These are phyloP conservation scores for Jamesozyma rosinii DNA, from an alignment of 805 yeast genomes.

Conservation along the genomic window DNA sequence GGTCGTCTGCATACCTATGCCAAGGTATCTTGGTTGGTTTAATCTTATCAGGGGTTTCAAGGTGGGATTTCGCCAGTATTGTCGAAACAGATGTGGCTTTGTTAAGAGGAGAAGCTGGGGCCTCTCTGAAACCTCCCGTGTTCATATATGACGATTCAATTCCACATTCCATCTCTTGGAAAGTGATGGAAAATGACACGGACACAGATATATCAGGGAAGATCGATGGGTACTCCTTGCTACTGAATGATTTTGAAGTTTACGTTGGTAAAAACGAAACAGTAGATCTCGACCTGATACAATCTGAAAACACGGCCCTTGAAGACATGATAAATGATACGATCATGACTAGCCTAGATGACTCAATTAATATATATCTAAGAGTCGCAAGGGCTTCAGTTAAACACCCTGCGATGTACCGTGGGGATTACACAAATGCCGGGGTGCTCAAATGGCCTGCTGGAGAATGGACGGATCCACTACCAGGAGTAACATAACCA, in stretches of 20 bases:
- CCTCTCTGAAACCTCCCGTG: slow-evolving; percentile 40
- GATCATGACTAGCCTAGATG: slow-evolving; percentile 22
- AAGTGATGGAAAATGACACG: slow-evolving; percentile 9
- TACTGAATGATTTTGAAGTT: slow-evolving; percentile 72
- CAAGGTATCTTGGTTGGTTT: slow-evolving; percentile 83
- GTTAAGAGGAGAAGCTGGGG: slow-evolving; percentile 66
- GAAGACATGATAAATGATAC: slow-evolving; percentile 29
- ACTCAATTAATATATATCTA: slow-evolving; percentile 34
- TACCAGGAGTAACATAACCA: slow-evolving; percentile 45
- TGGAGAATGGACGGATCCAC: slow-evolving; percentile 44
- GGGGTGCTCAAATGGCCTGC: slow-evolving; percentile 51
- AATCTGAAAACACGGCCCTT: slow-evolving; percentile 26
- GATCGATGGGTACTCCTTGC: slow-evolving; percentile 48
- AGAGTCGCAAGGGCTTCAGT: slow-evolving; percentile 47
- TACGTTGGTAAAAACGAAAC: slow-evolving; percentile 47
- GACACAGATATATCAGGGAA: slow-evolving; percentile 19
- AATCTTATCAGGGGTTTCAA: slow-evolving; percentile 70
- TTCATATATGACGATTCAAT: slow-evolving; percentile 21
- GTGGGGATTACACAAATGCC: slow-evolving; percentile 61
- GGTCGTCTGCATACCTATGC: slow-evolving; percentile 58
- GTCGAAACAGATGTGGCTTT: slow-evolving; percentile 65
- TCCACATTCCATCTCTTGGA: slow-evolving; percentile 26
- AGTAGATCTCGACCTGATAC: slow-evolving; percentile 35
- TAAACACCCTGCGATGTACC: slow-evolving; percentile 30
- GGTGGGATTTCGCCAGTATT: slow-evolving; percentile 92